Evolutionary conservation across 176 grass and related monocot genomes (phyloP).

Genomic region (Aegilops umbellulata): DNA sequence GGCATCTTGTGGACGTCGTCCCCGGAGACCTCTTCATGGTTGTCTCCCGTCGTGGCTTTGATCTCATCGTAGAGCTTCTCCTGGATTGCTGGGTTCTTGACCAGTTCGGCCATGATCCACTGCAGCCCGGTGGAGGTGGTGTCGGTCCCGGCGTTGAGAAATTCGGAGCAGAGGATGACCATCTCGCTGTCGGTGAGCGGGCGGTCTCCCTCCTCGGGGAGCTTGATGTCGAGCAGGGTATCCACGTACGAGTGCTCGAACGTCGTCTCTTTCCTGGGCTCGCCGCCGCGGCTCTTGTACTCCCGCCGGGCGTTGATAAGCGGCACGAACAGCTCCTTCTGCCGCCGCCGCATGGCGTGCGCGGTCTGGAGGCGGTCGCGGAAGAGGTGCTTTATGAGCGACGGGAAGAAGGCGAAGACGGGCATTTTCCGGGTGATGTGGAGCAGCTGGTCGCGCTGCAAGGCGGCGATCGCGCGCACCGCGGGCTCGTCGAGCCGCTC

Average conservation of each 20-base stretch:
- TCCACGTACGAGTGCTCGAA: conserved; percentile 64
- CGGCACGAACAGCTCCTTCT: conserved; percentile 35
- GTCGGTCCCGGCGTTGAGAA: conserved; percentile 55
- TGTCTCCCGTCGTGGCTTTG: neutral
- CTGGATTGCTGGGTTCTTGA: conserved; percentile 45
- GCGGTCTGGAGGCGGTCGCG: conserved; percentile 20
- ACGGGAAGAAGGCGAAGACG: conserved; percentile 41
- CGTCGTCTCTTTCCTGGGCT: neutral
- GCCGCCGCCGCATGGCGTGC: neutral
- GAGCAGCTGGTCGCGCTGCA: conserved; percentile 28
- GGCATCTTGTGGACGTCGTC: conserved; percentile 38
- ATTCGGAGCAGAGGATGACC: conserved; percentile 38
- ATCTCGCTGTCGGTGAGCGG: conserved; percentile 40
- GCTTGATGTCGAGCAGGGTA: conserved; percentile 60
- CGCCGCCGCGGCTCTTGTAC: conserved; percentile 10
- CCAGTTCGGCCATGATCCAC: conserved; percentile 70
- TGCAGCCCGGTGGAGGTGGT: conserved; percentile 52
- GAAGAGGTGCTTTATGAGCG: conserved; percentile 44
- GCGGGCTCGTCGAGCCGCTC: conserved; percentile 53
- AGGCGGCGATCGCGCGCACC: conserved; percentile 26
- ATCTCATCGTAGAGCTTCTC: conserved; percentile 41
- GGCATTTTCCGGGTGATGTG: neutral
- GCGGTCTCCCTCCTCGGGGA: conserved; percentile 35
- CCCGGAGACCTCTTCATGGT: conserved; percentile 19
- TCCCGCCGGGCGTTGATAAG: conserved; percentile 47